Evolutionary conservation across 2,329 filamentous ascomycete genomes (phyloP).

Genomic region (Calonectria pteridis): DNA sequence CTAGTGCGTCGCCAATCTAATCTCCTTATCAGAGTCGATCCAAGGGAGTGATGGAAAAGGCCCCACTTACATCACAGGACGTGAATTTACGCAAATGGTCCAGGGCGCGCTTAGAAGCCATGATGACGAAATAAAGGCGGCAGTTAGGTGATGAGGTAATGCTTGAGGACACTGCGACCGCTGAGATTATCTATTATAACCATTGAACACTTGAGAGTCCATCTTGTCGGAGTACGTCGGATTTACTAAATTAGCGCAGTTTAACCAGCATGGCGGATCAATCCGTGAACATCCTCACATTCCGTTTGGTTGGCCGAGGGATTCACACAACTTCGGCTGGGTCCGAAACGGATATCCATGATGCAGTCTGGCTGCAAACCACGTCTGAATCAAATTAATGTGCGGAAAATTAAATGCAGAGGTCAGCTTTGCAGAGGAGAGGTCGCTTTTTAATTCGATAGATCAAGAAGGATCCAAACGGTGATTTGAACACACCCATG

Average conservation of each 20-base stretch:
- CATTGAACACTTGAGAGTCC: neutral
- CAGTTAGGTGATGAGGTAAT: neutral
- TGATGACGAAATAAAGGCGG: neutral
- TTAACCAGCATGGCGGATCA: neutral
- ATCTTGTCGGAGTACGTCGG: neutral
- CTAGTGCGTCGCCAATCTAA: constrained; percentile 44
- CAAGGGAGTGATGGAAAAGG: too few relatives aligned
- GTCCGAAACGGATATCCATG: neutral
- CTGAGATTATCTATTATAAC: neutral
- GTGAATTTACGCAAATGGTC: constrained; percentile 14
- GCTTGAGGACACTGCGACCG: neutral
- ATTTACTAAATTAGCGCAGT: neutral
- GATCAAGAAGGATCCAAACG: neutral
- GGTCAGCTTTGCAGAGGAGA: neutral
- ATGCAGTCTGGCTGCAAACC: neutral
- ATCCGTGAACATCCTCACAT: too few relatives aligned
- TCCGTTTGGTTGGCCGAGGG: too few relatives aligned
- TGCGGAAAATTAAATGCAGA: neutral
- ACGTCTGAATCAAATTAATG: neutral
- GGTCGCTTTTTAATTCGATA: neutral
- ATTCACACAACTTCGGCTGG: neutral
- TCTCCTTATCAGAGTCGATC: neutral
- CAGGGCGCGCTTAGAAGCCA: constrained; percentile 11
- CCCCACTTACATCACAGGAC: constrained; percentile 13
- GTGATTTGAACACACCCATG: neutral